Evolutionary conservation across 1,284 basidiomycete species (phyloP).

Genomic region (Tremellales sp.): DNA sequence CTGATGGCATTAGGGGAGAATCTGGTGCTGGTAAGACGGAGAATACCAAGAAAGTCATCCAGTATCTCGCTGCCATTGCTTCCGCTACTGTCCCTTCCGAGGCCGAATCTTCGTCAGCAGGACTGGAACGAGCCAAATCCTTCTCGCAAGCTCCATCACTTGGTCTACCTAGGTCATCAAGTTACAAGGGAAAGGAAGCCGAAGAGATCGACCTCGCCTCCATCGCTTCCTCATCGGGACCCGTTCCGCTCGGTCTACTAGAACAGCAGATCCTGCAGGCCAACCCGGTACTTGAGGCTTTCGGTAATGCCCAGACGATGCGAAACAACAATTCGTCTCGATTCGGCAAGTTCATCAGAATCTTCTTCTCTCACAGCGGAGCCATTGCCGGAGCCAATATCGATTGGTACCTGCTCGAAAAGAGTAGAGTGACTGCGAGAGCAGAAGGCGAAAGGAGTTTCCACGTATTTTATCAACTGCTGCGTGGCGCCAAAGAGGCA

Average conservation of each 20-base stretch:
- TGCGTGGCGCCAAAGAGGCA: conserved; percentile 62
- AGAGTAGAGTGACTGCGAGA: conserved; percentile 88
- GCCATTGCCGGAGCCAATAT: conserved; percentile 98
- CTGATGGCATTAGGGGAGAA: conserved; percentile 67
- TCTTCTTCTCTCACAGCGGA: conserved; percentile 88
- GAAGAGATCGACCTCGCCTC: conserved; percentile 37
- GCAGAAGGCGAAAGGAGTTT: conserved; percentile 87
- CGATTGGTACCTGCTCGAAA: conserved; percentile 98
- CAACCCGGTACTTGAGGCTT: conserved; percentile 96
- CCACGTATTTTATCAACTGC: conserved; percentile 93
- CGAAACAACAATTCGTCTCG: conserved; percentile 99
- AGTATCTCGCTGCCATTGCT: conserved; percentile 97
- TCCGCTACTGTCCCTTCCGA: conserved; percentile 59
- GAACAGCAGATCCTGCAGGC: conserved; percentile 97
- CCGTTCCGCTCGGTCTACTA: conserved; percentile 71
- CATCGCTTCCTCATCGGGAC: conserved; percentile 51
- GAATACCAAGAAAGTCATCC: conserved; percentile 99
- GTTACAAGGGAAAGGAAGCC: conserved; percentile 45
- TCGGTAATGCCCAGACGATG: conserved; percentile 98
- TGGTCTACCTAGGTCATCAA: conserved; percentile 44
- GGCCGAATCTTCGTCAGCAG: conserved; percentile 31
- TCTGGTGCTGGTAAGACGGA: conserved; percentile 99
- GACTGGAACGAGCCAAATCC: conserved; percentile 17
- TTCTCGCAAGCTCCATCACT: conserved; percentile 27
- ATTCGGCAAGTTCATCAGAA: conserved; percentile 92